Evolutionary conservation across 148 eudicot species (phyloP).

Genomic region (Rhododendron simsii): DNA sequence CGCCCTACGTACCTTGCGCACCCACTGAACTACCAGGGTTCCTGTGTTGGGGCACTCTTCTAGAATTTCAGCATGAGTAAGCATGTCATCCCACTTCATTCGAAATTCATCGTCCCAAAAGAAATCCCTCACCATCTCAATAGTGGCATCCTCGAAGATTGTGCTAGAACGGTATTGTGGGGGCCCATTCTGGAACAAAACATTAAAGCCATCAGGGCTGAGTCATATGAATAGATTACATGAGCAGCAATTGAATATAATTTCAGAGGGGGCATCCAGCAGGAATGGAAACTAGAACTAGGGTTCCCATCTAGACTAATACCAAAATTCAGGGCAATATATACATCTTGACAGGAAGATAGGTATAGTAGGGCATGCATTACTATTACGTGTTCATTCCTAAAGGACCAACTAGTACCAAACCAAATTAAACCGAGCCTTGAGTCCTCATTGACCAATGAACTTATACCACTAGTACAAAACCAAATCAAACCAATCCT

Average conservation of each 20-base stretch:
- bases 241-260: neutral
- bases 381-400: neutral
- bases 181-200: conserved; percentile 61
- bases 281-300: neutral
- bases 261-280: neutral
- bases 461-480: neutral
- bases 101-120: conserved; percentile 69
- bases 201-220: neutral
- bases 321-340: neutral
- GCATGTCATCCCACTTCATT: conserved; percentile 61
- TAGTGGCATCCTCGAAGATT: conserved; percentile 48
- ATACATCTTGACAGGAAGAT: neutral
- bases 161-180: conserved; percentile 68
- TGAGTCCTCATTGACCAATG: neutral
- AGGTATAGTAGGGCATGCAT: neutral
- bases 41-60: conserved; percentile 46
- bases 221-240: neutral
- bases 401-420: neutral
- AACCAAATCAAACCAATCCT: neutral
- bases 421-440: neutral
- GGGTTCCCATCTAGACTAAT: neutral
- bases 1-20: conserved; percentile 46
- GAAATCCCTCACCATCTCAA: conserved; percentile 57
- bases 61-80: conserved; percentile 32
- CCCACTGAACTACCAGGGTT: conserved; percentile 56